Base-by-base conservation (phyloP, 164 flowering plant genomes). In the Stephania yunnanensis region DNA sequence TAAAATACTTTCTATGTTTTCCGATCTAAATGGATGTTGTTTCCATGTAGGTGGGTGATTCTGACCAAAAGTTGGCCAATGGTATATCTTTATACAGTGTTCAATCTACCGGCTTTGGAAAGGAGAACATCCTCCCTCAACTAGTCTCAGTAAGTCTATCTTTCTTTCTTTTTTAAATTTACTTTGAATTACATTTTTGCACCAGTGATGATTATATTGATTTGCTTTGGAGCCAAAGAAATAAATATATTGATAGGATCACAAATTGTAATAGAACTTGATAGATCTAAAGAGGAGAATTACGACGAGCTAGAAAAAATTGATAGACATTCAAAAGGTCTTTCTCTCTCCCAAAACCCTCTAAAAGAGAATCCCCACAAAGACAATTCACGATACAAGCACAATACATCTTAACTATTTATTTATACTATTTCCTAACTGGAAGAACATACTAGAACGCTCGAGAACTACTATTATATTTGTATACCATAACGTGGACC, bases 51-150 rank as follows among this genome's bases (percentile, higher is more conserved):
- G 84, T 82, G 67, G 84, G 84, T 72, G 78, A 70, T 71, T 68
- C 80, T 3, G 80, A 82, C 7, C 80, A 82, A 73, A 82, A 82
- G 77, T 72, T 82, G 77, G 84, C 84, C 53, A 78, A 79, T 10
- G 82, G 84, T 52, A 77, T 82, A 36, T 77, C 84, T 63, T 78
- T 79, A 6, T 79, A 71, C 70, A 79, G 82, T 46, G 75, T 82
- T 73, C 68, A 74, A 29, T 79, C 84, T 65, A 69, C 78, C 68
- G 36, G 72, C 48, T 79, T 70, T 46, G 72, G 72, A 11, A 82
- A 82, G 78, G 82, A 78, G 70, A 77, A 55, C 48, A 73, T 77
- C 44, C 82, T 82, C 22, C 74, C 72, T 11, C 5, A 74, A 63
- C 63, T 82, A 61, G 80, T 82, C 29, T 69, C 84, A 46, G 84